These are phyloP conservation scores for Cucurbita maxima DNA, from an alignment of 306 rosid genomes.

Conservation along the genomic window DNA sequence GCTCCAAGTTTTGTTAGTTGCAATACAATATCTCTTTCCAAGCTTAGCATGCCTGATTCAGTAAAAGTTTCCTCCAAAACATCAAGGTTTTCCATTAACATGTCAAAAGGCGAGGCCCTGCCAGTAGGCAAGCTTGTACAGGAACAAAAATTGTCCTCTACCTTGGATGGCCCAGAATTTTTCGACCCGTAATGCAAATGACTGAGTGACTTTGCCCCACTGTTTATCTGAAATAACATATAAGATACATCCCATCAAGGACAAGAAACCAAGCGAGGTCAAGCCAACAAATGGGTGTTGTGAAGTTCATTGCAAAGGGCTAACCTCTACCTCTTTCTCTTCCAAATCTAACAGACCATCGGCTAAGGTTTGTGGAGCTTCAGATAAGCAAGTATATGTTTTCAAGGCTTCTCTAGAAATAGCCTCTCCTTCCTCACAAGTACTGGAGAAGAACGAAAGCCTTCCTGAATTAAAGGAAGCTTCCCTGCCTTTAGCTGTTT, in stretches of 20 bases:
- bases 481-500: conserved; percentile 52
- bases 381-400: conserved; percentile 30
- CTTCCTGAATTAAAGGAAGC: conserved; percentile 28
- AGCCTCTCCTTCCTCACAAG: conserved; percentile 46
- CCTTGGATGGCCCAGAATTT: conserved; percentile 17
- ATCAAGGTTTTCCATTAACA: conserved; percentile 60
- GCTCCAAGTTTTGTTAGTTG: conserved; percentile 72
- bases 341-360: conserved; percentile 31
- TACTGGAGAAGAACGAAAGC: conserved; percentile 37
- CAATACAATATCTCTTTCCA: conserved; percentile 45
- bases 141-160: conserved; percentile 12
- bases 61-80: conserved; percentile 60
- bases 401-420: conserved; percentile 31
- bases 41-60: conserved; percentile 38
- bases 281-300: not conserved
- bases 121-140: conserved; percentile 13
- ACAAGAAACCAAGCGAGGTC: not conserved
- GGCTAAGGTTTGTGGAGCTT: conserved; percentile 26
- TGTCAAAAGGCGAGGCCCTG: conserved; percentile 31
- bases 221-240: conserved; percentile 27
- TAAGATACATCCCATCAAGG: not conserved
- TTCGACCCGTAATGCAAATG: conserved; percentile 15
- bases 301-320: not conserved
- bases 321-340: conserved; percentile 43
- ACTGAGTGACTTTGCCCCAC: conserved; percentile 23